Evolutionary conservation across 2,329 filamentous ascomycete genomes (phyloP).

Genomic region (Knoxdaviesia proteae): DNA sequence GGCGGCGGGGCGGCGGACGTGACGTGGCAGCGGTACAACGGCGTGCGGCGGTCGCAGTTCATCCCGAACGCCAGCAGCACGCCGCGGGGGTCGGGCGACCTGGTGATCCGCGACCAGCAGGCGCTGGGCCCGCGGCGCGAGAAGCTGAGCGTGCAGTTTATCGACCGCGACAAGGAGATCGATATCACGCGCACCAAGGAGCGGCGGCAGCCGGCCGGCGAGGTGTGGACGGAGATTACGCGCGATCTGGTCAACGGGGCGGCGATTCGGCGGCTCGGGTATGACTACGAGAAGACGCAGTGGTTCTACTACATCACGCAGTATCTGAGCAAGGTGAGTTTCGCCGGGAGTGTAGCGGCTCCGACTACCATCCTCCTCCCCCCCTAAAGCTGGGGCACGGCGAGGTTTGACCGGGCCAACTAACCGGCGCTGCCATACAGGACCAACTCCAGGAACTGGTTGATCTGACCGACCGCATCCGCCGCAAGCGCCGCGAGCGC

Average conservation of each 20-base stretch:
- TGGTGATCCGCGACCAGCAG: constrained; percentile 2
- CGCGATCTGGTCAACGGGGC: constrained; percentile 77
- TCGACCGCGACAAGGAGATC: constrained; percentile 23
- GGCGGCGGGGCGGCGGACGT: constrained; percentile 59
- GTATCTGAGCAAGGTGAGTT: constrained; percentile 33
- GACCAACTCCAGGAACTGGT: constrained; percentile 1
- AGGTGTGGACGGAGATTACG: constrained; percentile 93
- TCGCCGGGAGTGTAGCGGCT: too few species aligned
- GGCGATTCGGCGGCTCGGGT: constrained; percentile 67
- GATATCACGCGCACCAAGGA: constrained; percentile 37
- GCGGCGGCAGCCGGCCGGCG: constrained; percentile 22
- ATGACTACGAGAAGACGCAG: constrained; percentile 78
- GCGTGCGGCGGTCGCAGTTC: constrained; percentile 55
- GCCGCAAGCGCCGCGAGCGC: not conserved
- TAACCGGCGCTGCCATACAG: not conserved
- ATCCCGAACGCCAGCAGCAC: constrained; percentile 41
- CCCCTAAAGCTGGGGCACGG: too few species aligned
- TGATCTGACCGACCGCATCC: constrained; percentile 1
- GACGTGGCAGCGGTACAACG: constrained; percentile 61
- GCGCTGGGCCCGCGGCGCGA: constrained; percentile 12
- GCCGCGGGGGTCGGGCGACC: constrained; percentile 2
- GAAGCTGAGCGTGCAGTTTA: constrained; percentile 24
- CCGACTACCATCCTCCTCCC: too few species aligned
- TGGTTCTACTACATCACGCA: constrained; percentile 84
- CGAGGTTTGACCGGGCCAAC: too few species aligned